Evolutionary conservation across 352 stramenopile species (phyloP).

Genomic region (Pythium aristosporum): DNA sequence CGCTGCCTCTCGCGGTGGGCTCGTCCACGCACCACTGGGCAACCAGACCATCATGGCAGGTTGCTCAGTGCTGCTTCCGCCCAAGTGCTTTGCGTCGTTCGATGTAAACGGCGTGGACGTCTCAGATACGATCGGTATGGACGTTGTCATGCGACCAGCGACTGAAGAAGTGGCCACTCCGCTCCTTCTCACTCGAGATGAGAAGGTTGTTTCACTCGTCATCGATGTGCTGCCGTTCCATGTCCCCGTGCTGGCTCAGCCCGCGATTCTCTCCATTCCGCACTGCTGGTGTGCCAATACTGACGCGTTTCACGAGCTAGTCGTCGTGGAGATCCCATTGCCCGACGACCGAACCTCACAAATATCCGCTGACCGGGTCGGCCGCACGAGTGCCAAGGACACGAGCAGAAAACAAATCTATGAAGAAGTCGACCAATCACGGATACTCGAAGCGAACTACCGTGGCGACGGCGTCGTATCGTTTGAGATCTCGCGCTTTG

Average conservation of each 20-base stretch:
- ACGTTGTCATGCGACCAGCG: conserved; percentile 40
- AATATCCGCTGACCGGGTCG: not conserved
- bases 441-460: not conserved
- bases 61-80: conserved; percentile 47
- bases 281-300: conserved; percentile 11
- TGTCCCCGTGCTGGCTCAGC: conserved; percentile 9
- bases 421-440: conserved; percentile 1
- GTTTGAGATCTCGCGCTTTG: conserved; percentile 22
- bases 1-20: conserved; percentile 34
- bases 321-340: conserved; percentile 7
- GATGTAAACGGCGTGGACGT: conserved; percentile 42
- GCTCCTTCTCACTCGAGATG: conserved; percentile 13
- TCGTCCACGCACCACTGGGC: conserved; percentile 23
- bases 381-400: no score
- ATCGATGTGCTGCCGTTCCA: conserved; percentile 39
- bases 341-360: not conserved
- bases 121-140: conserved; percentile 45
- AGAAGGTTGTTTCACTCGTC: conserved; percentile 45
- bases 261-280: conserved; percentile 27
- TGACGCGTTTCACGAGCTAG: conserved; percentile 23
- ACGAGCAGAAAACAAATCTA: not conserved
- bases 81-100: conserved; percentile 46
- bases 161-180: not conserved
- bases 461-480: conserved; percentile 9
- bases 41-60: conserved; percentile 13